phyloP scores from a whole-genome alignment of 2,329 filamentous ascomycete species.

The Ophiostoma ips region DNA sequence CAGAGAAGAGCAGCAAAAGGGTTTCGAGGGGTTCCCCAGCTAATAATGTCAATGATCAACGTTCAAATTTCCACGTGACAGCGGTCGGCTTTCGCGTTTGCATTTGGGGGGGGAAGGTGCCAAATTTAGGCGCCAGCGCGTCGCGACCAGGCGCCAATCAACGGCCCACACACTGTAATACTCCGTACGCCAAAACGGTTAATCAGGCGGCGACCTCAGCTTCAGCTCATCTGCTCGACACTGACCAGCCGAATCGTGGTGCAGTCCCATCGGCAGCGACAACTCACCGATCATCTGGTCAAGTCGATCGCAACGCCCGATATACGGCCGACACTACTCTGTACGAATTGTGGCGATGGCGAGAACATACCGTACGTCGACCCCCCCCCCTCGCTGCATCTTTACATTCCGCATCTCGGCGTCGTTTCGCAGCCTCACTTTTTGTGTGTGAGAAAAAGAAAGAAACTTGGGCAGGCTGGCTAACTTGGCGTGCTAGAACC shows the following conservation, averaged over 20 bases:
- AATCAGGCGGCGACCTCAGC: neutral
- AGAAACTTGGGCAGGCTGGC: neutral
- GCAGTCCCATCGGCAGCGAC: neutral
- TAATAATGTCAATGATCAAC: too few relatives aligned
- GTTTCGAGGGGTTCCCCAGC: neutral
- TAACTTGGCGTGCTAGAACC: constrained; percentile 28
- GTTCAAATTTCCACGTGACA: constrained; percentile 12
- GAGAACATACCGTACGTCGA: neutral
- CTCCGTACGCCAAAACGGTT: neutral
- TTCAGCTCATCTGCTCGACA: neutral
- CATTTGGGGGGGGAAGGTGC: constrained; percentile 3
- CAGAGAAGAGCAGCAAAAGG: neutral
- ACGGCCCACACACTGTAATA: too few relatives aligned
- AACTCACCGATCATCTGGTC: neutral
- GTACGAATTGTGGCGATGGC: neutral
- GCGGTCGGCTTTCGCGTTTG: constrained; percentile 14
- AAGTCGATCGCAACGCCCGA: neutral
- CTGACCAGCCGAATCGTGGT: neutral
- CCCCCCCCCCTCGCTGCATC: neutral
- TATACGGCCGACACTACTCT: too few relatives aligned
- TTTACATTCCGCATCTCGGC: neutral
- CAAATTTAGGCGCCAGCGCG: constrained; percentile 9
- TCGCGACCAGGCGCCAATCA: constrained; percentile 8
- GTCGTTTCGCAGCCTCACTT: neutral
- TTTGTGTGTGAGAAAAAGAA: neutral